These are phyloP conservation scores for Botrytis aclada DNA, from an alignment of 2,329 filamentous ascomycete species.

Conservation along the genomic window DNA sequence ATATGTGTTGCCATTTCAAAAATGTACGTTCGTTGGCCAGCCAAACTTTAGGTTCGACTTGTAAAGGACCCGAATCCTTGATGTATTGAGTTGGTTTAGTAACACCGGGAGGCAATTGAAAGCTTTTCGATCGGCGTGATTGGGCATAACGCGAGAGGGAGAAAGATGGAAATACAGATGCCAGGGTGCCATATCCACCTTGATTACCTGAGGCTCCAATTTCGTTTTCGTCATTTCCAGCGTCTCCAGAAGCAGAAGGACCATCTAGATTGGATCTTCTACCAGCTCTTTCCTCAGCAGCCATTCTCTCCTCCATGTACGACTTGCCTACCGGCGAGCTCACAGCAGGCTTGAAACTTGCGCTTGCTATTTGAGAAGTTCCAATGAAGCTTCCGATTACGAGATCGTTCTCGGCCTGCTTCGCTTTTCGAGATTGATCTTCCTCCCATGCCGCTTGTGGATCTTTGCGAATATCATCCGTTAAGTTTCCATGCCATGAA, in stretches of 20 bases:
- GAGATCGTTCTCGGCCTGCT: conserved; percentile 79
- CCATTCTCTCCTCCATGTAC: conserved; percentile 55
- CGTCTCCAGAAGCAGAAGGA: conserved; percentile 25
- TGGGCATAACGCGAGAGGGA: conserved; percentile 74
- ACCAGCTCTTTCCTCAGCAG: conserved; percentile 42
- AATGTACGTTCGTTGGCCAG: conserved; percentile 97
- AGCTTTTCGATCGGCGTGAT: conserved; percentile 49
- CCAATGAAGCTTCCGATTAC: conserved; percentile 87
- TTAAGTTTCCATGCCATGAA: conserved; percentile 91
- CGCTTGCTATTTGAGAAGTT: conserved; percentile 32
- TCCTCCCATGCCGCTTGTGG: conserved; percentile 87
- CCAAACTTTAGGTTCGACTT: conserved; percentile 98
- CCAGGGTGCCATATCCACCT: conserved; percentile 55
- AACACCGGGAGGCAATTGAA: conserved; percentile 79
- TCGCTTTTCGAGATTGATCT: conserved; percentile 79
- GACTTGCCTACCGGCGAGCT: conserved; percentile 69
- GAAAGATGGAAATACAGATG: conserved; percentile 76
- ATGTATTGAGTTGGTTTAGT: conserved; percentile 81
- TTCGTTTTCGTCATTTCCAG: conserved; percentile 39
- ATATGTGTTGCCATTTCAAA: conserved; percentile 97
- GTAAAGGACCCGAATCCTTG: conserved; percentile 88
- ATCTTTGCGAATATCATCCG: conserved; percentile 90
- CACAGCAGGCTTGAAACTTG: conserved; percentile 56
- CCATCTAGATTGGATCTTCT: conserved; percentile 34
- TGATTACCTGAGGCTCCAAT: conserved; percentile 36